Conservation (phyloP, 2,329 filamentous ascomycete genomes). For the Alternaria metachromatica region DNA sequence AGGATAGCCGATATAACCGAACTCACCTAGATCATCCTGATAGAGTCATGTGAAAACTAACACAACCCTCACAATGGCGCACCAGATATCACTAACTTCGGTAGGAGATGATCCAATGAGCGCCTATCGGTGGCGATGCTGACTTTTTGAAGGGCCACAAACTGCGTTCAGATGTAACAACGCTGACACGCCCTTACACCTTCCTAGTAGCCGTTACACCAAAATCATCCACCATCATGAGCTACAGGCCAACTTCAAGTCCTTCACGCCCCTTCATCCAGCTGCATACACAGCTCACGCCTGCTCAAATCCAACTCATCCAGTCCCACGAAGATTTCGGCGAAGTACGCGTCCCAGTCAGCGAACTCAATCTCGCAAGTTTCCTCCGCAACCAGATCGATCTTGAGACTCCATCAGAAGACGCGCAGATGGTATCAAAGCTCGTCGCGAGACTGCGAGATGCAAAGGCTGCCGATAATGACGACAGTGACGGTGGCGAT, state of each 20-base stretch:
- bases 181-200: background rate
- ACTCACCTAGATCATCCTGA: background rate
- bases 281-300: background rate
- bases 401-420: background rate
- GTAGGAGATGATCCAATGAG: background rate
- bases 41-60: background rate
- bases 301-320: background rate
- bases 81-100: background rate
- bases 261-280: background rate
- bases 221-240: background rate
- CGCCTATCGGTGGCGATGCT: background rate
- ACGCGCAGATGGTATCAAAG: background rate
- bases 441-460: background rate
- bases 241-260: background rate
- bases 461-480: background rate
- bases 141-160: background rate
- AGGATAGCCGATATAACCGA: background rate
- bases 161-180: background rate
- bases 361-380: background rate
- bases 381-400: background rate
- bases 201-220: background rate
- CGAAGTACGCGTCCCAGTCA: background rate
- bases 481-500: background rate
- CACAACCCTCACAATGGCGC: background rate
- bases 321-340: background rate